Evolutionary conservation across 2,329 filamentous ascomycete genomes (phyloP), one percentile per base, ranked within the genome.

Genomic region (Ophiostoma triangulosporum): DNA sequence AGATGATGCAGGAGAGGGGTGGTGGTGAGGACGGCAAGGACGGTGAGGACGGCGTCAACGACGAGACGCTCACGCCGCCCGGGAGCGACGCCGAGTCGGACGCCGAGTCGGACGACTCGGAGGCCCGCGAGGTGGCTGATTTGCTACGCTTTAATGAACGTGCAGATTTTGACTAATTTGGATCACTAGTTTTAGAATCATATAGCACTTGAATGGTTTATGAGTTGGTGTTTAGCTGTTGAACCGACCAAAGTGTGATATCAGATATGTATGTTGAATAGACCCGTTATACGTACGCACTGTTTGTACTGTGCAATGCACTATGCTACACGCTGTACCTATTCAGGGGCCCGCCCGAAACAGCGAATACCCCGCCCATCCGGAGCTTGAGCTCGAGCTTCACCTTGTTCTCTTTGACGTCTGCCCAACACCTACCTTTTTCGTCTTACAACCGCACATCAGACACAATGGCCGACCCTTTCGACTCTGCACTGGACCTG

Each of bases 401-500:
- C 38, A 24, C 20, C 20, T 24, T 17, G 7, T n/a, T 15, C 3
- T 17, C 17, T n/a, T 15, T 2, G 38, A 43, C 38, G 4, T 43
- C 20, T 40, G 8, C 15, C 29, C 27, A 15, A 2, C 27, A 24
- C 17, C 17, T 14, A 43, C 32, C 32, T 35, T 43, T 17, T 43
- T 14, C n/a, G 36, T n/a, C 15, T 43, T 17, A 31, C 53, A 22
- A 46, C 29, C 45, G 26, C 52, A 54, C 54, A n/a, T n/a, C n/a
- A n/a, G n/a, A 14, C 7, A 65, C 62, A 58, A 58, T 75, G 63
- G 73, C 74, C 62, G 83, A 86, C 62, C 81, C 82, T 7, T 86
- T 84, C 64, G 85, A 89, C 68, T 86, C 83, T 65, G 84, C 20
- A 17, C 97, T 93, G 65, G 93, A 98, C 75, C 90, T 98, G 66